A percentile compares a stretch with the other conserved stretches of the same genome.
phyloP scores from a whole-genome alignment of 2,329 filamentous ascomycete species.

The Colletotrichum sp. region DNA sequence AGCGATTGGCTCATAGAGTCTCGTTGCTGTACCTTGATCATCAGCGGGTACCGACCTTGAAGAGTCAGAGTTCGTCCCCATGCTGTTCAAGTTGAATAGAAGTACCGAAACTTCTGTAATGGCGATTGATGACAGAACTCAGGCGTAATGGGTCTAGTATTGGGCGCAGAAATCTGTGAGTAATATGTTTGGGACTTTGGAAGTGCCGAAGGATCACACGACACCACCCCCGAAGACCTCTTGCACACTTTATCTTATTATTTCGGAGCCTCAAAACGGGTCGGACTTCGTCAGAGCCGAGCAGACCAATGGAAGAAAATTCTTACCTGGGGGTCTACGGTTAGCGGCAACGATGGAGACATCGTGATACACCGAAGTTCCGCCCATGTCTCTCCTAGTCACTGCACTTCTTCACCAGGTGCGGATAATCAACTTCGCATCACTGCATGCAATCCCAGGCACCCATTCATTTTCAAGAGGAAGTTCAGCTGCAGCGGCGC shows the following conservation, averaged over 20 bases:
- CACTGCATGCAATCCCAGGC: background rate
- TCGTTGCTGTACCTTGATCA: background rate
- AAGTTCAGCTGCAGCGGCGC: background rate
- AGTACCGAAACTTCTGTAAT: background rate
- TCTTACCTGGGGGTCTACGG: background rate
- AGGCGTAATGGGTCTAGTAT: background rate
- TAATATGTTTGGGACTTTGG: background rate
- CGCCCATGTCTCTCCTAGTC: background rate
- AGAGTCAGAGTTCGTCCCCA: background rate
- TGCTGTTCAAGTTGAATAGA: background rate
- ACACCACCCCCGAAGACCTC: background rate
- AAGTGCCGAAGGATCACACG: background rate
- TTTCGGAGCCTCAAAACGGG: background rate
- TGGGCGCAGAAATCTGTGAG: background rate
- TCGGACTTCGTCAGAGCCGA: background rate
- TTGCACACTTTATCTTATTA: background rate
- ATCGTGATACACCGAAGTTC: background rate
- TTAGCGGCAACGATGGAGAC: background rate
- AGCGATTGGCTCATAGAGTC: slow-evolving; percentile 29
- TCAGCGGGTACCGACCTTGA: background rate
- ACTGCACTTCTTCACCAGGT: background rate
- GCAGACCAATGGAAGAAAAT: background rate
- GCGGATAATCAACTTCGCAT: background rate
- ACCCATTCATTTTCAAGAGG: background rate
- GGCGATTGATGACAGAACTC: background rate